Evolutionary conservation across 2,329 filamentous ascomycete species (phyloP).

Genomic region (Sclerotinia nivalis): DNA sequence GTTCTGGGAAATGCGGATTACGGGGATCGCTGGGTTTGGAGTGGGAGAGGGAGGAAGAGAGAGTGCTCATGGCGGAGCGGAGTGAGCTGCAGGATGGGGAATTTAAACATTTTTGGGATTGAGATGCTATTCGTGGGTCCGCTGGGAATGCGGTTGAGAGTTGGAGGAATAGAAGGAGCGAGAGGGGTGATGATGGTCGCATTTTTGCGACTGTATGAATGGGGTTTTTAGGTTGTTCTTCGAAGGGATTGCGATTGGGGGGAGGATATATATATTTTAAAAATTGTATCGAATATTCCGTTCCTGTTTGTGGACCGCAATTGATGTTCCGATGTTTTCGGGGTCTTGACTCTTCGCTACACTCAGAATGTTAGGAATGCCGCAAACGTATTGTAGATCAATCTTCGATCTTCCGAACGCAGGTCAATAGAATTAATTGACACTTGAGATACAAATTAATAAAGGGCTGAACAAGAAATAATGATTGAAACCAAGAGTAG

Average conservation of each 20-base stretch:
- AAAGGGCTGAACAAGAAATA: not conserved
- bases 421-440: not conserved
- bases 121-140: not conserved
- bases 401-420: not conserved
- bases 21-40: conserved; percentile 9
- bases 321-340: conserved; percentile 4
- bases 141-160: conserved; percentile 28
- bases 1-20: conserved; percentile 35
- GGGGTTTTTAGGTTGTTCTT: not conserved
- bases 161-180: conserved; percentile 27
- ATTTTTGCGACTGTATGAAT: conserved; percentile 12
- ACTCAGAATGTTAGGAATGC: conserved; percentile 12
- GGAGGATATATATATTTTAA: not conserved
- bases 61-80: not conserved
- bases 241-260: not conserved
- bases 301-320: not conserved
- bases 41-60: not conserved
- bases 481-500: not conserved
- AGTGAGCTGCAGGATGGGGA: not conserved
- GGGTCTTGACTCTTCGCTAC: not conserved
- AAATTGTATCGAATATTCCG: not conserved
- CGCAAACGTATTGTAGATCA: not conserved
- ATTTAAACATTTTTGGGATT: conserved; percentile 8
- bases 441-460: not conserved
- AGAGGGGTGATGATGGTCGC: conserved; percentile 20